Conservation (phyloP, 495 filamentous ascomycete species). For the Staphylotrichum longicolle region DNA sequence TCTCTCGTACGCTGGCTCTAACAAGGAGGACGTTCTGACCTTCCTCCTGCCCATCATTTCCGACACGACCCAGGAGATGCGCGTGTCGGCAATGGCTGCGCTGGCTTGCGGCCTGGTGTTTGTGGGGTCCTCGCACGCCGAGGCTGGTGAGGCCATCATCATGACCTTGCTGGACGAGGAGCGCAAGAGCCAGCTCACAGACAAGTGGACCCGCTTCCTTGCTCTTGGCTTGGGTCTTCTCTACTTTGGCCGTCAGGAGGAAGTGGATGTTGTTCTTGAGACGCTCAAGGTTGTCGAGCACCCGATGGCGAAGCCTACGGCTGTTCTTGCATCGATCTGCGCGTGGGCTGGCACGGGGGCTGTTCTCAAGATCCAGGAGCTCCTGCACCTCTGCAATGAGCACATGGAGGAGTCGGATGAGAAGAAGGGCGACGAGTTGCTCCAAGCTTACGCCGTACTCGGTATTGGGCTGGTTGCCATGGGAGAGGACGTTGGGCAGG, state of each 20-base stretch:
- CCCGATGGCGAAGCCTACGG: slow-evolving; percentile 87
- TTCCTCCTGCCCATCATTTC: slow-evolving; percentile 80
- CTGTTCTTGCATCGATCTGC: slow-evolving; percentile 89
- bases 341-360: slow-evolving; percentile 97
- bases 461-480: slow-evolving; percentile 93
- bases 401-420: slow-evolving; percentile 89
- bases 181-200: slow-evolving; percentile 78
- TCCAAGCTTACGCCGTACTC: slow-evolving; percentile 93
- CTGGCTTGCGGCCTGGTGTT: slow-evolving; percentile 87
- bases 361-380: slow-evolving; percentile 92
- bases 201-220: slow-evolving; percentile 98
- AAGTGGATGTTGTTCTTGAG: slow-evolving; percentile 92
- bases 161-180: slow-evolving; percentile 90
- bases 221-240: slow-evolving; percentile 89
- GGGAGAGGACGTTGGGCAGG: slow-evolving; percentile 97
- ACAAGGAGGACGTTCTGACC: slow-evolving; percentile 78
- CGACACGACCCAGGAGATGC: slow-evolving; percentile 82
- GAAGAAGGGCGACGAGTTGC: slow-evolving; percentile 88
- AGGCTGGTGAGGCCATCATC: slow-evolving; percentile 84
- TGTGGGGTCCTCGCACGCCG: slow-evolving; percentile 85
- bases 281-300: slow-evolving; percentile 94
- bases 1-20: slow-evolving; percentile 87
- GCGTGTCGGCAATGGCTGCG: slow-evolving; percentile 93
- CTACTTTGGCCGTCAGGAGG: slow-evolving; percentile 94
- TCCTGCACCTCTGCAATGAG: slow-evolving; percentile 96